Conservation (phyloP, 495 filamentous ascomycete genomes). For the Oleoguttula mirabilis region DNA sequence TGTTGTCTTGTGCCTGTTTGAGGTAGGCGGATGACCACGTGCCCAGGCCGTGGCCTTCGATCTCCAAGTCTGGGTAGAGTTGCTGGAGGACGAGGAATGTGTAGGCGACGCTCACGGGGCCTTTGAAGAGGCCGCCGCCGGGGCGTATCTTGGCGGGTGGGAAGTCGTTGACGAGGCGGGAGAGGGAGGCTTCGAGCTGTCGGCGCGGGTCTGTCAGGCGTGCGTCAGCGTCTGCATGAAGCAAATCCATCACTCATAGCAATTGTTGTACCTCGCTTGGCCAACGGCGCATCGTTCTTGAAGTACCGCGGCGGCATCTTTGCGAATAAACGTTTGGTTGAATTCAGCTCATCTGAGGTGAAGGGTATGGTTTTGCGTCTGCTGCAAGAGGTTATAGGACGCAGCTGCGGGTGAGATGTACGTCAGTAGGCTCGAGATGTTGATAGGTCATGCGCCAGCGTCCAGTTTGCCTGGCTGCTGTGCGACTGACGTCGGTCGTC, state of each 20-base stretch:
- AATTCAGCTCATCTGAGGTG: no score
- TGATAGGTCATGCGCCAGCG: no score
- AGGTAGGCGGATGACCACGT: conserved; percentile 38
- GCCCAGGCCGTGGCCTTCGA: conserved; percentile 33
- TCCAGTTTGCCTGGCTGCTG: no score
- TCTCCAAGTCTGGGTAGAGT: conserved; percentile 34
- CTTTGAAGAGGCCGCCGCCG: conserved; percentile 43
- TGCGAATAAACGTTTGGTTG: no score
- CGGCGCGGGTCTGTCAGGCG: conserved; percentile 27
- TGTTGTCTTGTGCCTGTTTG: conserved; percentile 32
- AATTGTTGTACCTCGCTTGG: conserved; percentile 20
- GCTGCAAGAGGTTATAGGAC: no score
- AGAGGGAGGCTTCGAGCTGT: conserved; percentile 33
- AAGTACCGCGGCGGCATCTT: conserved; percentile 23
- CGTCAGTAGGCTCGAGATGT: no score
- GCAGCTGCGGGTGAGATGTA: no score
- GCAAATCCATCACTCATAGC: no score
- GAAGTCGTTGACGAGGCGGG: conserved; percentile 28
- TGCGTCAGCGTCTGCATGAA: conserved; percentile 11
- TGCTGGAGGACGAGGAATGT: conserved; percentile 43
- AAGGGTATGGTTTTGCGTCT: no score
- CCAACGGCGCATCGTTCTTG: conserved; percentile 20
- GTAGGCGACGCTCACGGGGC: conserved; percentile 48
- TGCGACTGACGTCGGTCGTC: no score
- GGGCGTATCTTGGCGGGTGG: conserved; percentile 29